Evolutionary conservation across 2,329 filamentous ascomycete species (phyloP).

Genomic region (Pseudocercospora pini-densiflorae): DNA sequence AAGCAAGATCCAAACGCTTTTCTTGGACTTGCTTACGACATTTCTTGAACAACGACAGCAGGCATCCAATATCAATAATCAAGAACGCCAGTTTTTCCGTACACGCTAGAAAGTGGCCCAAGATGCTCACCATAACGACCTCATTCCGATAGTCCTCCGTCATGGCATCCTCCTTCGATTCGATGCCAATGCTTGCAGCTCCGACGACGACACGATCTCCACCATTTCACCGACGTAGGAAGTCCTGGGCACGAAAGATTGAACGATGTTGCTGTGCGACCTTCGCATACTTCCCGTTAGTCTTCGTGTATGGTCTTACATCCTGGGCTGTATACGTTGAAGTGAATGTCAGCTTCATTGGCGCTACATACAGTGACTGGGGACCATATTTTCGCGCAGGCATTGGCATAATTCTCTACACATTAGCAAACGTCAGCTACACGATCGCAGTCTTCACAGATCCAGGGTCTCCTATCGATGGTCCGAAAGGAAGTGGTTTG

Average conservation of each 20-base stretch:
- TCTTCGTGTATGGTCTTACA: constrained; percentile 59
- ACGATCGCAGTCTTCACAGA: constrained; percentile 91
- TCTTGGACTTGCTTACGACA: background rate
- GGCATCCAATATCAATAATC: background rate
- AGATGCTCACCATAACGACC: background rate
- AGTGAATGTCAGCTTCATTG: constrained; percentile 58
- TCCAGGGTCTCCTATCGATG: constrained; percentile 69
- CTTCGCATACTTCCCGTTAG: constrained; percentile 31
- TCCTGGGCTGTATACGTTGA: constrained; percentile 93
- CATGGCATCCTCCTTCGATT: constrained; percentile 29
- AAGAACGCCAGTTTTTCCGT: background rate
- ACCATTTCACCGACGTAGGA: constrained; percentile 38
- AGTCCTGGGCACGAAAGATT: constrained; percentile 66
- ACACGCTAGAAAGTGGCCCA: background rate
- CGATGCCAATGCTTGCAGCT: constrained; percentile 35
- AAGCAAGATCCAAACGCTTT: background rate
- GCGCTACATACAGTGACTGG: constrained; percentile 8
- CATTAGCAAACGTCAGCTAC: constrained; percentile 85
- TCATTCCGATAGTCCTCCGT: constrained; percentile 3
- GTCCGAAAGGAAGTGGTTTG: background rate
- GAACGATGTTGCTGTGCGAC: constrained; percentile 82
- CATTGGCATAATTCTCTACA: constrained; percentile 72
- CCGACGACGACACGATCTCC: constrained; percentile 33
- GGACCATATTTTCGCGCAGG: constrained; percentile 47
- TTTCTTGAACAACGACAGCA: background rate